These are phyloP conservation scores for Ramularia endophylla DNA, from an alignment of 2,329 filamentous ascomycete species.

Conservation along the genomic window DNA sequence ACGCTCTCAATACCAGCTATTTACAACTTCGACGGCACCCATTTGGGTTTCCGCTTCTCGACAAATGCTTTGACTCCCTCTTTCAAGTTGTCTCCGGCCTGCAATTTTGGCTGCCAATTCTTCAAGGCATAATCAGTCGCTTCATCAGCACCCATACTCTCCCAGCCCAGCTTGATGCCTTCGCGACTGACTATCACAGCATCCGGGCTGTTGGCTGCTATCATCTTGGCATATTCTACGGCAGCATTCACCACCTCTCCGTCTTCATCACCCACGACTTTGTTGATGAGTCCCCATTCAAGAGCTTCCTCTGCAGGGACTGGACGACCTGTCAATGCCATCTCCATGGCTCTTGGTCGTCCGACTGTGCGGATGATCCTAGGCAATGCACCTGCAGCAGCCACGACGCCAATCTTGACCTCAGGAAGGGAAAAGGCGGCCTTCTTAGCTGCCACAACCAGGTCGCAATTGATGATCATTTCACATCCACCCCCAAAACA, in stretches of 20 bases:
- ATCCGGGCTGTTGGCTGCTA: constrained; percentile 63
- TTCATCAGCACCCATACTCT: constrained; percentile 58
- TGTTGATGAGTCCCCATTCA: constrained; percentile 66
- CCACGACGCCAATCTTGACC: constrained; percentile 63
- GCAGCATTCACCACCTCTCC: constrained; percentile 50
- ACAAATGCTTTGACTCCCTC: constrained; percentile 72
- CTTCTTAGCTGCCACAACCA: constrained; percentile 55
- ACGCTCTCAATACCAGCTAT: no score
- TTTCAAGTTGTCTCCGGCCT: constrained; percentile 64
- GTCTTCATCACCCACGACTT: constrained; percentile 42
- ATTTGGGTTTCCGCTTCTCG: constrained; percentile 46
- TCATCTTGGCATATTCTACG: constrained; percentile 53
- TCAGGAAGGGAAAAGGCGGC: constrained; percentile 67
- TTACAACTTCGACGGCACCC: constrained; percentile 18
- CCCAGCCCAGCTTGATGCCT: constrained; percentile 68
- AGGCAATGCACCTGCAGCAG: constrained; percentile 65
- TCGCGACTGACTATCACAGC: constrained; percentile 67
- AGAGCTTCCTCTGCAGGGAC: constrained; percentile 56
- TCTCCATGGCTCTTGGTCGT: constrained; percentile 62
- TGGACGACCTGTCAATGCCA: constrained; percentile 53
- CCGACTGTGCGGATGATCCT: constrained; percentile 62
- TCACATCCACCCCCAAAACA: constrained; percentile 73
- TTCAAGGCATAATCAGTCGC: constrained; percentile 54
- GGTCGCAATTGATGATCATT: constrained; percentile 66
- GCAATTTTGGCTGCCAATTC: constrained; percentile 54